Percentiles rank a stretch among this genome's conserved stretches.
phyloP scores from a whole-genome alignment of 139 green algal species.

The Volvox reticuliferus region DNA sequence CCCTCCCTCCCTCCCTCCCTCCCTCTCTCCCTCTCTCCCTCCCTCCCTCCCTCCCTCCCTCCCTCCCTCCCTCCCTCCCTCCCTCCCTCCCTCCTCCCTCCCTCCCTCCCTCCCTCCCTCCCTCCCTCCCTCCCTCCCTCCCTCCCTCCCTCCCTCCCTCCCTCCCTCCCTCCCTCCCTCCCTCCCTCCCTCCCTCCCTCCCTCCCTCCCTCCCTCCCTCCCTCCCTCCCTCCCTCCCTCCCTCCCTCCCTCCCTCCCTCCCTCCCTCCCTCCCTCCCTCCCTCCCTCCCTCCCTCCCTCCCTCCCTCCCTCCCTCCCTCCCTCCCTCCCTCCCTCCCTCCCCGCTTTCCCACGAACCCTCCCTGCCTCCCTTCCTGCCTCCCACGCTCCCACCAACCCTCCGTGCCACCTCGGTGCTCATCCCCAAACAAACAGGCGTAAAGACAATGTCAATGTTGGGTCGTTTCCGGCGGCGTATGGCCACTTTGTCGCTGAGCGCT shows the following conservation, averaged over 20 bases:
- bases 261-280: too few species aligned
- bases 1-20: neutral
- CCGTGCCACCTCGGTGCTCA: neutral
- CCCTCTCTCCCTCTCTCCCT: neutral
- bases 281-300: too few species aligned
- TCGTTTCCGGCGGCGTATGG: slow-evolving; percentile 60
- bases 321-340: too few species aligned
- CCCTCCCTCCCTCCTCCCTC: neutral
- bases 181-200: too few species aligned
- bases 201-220: too few species aligned
- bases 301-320: too few species aligned
- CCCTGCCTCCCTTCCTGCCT: too few species aligned
- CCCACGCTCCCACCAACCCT: neutral
- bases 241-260: too few species aligned
- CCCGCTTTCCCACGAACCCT: too few species aligned
- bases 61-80: neutral
- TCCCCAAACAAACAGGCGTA: slow-evolving; percentile 24
- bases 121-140: neutral
- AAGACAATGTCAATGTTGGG: slow-evolving; percentile 74
- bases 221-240: too few species aligned
- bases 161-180: neutral
- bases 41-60: too few species aligned
- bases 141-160: neutral
- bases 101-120: neutral
- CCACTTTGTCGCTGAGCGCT: slow-evolving; percentile 39